phyloP scores from a whole-genome alignment of 306 rosid genomes.

The Prosopis cineraria region DNA sequence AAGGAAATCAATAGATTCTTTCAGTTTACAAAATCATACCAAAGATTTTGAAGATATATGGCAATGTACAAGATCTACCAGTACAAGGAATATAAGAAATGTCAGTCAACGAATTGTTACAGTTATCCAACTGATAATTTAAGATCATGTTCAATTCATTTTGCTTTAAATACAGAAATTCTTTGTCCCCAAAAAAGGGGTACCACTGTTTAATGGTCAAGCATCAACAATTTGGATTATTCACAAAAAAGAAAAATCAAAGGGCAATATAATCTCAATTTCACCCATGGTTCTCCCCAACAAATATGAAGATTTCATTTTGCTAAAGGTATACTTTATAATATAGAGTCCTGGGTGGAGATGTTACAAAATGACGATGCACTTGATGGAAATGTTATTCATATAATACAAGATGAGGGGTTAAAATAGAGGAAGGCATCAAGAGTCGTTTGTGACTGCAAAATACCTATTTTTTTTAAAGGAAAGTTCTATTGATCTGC shows the following conservation, averaged over 20 bases:
- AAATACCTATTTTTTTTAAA: too few species aligned
- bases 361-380: too few species aligned
- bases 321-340: conserved; percentile 3
- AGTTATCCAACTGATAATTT: conserved; percentile 6
- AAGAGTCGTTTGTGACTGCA: too few species aligned
- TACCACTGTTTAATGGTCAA: not conserved
- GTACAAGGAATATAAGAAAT: conserved; percentile 27
- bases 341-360: not conserved
- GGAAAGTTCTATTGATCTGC: too few species aligned
- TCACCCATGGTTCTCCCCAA: not conserved
- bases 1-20: conserved; percentile 13
- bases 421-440: too few species aligned
- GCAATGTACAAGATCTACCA: not conserved
- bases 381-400: not conserved
- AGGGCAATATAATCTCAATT: not conserved
- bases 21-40: conserved; percentile 19
- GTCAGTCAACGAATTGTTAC: conserved; percentile 1
- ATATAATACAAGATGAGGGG: too few species aligned
- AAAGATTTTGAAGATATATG: not conserved
- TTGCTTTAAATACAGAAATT: not conserved
- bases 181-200: conserved; percentile 12
- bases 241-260: not conserved
- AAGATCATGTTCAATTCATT: not conserved
- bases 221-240: not conserved
- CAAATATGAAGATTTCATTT: not conserved